These are phyloP conservation scores for Xenoacremonium recifei DNA, from an alignment of 2,329 filamentous ascomycete species.

Conservation along the genomic window DNA sequence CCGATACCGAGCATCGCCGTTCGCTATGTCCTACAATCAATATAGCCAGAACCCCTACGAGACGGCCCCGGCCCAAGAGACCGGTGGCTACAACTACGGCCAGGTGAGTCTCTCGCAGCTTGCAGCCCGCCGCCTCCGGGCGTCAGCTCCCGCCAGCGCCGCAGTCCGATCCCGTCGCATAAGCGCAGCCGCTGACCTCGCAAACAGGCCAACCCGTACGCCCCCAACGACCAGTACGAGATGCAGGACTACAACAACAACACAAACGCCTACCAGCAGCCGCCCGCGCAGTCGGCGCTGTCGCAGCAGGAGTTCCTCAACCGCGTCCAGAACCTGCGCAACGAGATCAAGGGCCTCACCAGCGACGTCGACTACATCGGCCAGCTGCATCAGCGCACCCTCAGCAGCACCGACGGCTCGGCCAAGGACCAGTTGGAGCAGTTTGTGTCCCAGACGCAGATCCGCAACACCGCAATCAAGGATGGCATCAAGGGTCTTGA, in stretches of 20 bases:
- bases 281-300: constrained; percentile 35
- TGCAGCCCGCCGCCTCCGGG: background rate
- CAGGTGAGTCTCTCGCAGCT: constrained; percentile 38
- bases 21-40: constrained; percentile 59
- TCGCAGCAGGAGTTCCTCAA: constrained; percentile 66
- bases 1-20: constrained; percentile 19
- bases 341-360: constrained; percentile 66
- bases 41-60: constrained; percentile 67
- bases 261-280: constrained; percentile 24
- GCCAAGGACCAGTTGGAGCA: constrained; percentile 61
- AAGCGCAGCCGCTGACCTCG: background rate
- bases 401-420: constrained; percentile 61
- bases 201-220: constrained; percentile 28
- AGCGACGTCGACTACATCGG: constrained; percentile 66
- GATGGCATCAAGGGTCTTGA: constrained; percentile 77
- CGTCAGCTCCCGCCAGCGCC: too few relatives aligned
- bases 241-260: constrained; percentile 50
- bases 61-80: constrained; percentile 47
- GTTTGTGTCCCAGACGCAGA: constrained; percentile 67
- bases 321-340: constrained; percentile 65
- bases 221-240: constrained; percentile 47
- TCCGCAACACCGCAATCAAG: constrained; percentile 73
- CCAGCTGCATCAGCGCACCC: constrained; percentile 68
- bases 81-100: constrained; percentile 44
- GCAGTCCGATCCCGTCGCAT: background rate